Evolutionary conservation across 257 asterid species (phyloP), one percentile per base, ranked within the genome.

Genomic region (Solanum habrochaites): DNA sequence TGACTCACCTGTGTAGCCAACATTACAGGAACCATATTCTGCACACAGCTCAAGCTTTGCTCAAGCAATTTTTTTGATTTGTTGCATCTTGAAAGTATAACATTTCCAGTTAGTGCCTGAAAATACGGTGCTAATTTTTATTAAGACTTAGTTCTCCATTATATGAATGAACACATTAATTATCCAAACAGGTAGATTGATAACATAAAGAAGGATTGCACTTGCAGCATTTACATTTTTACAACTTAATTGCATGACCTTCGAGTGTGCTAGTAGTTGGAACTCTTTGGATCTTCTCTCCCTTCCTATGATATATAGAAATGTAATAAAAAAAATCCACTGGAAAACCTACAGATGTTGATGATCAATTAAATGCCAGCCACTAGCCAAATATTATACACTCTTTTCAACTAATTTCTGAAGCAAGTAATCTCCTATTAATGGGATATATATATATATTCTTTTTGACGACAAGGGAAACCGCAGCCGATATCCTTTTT

Each of bases 21-120:
- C 88, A 90, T 80, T 20, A 93, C 90, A 13, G 98, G 98, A 87
- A 97, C 99, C 96, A 92, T 90, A 85, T 80, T 86, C 88, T 93
- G 98, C 86, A 97, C 83, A 83, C 90, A 94, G 90, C 91, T 66
- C 73, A 97, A 93, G 92, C 96, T 93, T 91, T 90, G 97, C 87
- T 91, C 95, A 90, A 95, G 88, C 86, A 93, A 83, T 81, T 87
- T 92, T 88, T 90, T 89, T 11, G 98, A 91, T 78, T 90, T 95
- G 87, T 86, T 91, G 90, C 98, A 95, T 91, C 97, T 93, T 27
- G 96, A 90, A 49, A 94, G 90, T 87, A 95, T 89, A 86, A 91
- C 92, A 64, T 94, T 97, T 86, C 99, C 99, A 20, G 98, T 97
- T 77, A 95, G 92, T 74, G 97, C 98, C 99, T 97, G 95, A 81